Evolutionary conservation across 202 grass and related monocot genomes (phyloP).

Genomic region (Carex arenaria): DNA sequence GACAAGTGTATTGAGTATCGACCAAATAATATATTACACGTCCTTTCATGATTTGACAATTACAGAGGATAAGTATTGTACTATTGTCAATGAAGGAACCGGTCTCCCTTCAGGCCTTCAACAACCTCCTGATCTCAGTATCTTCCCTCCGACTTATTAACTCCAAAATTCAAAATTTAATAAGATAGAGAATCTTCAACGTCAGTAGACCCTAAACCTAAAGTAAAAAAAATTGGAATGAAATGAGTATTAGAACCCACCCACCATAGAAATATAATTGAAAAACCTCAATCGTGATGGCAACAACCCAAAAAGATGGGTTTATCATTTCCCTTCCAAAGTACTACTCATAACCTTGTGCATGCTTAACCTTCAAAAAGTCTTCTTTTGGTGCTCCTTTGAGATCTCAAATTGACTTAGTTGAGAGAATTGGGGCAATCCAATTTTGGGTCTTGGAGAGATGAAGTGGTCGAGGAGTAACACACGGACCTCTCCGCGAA

Average conservation of each 20-base stretch:
- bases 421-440: conserved; percentile 4
- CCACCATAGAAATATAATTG: neutral
- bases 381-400: neutral
- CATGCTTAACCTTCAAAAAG: conserved; percentile 19
- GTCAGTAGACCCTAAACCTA: neutral
- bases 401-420: conserved; percentile 15
- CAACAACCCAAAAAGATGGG: conserved; percentile 2
- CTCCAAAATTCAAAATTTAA: neutral
- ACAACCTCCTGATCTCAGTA: too few relatives aligned
- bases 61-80: neutral
- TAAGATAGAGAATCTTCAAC: neutral
- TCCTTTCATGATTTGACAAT: neutral
- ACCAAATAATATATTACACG: neutral
- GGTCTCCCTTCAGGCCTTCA: neutral
- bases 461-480: conserved; percentile 13
- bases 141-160: neutral
- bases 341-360: conserved; percentile 1
- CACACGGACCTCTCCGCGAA: neutral
- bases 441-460: conserved; percentile 11
- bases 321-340: conserved; percentile 14
- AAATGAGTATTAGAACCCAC: neutral
- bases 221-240: neutral
- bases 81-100: neutral
- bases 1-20: neutral
- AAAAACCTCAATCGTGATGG: conserved; percentile 6